phyloP scores from a whole-genome alignment of 2,329 filamentous ascomycete genomes.

The Nigrograna mackinnonii region DNA sequence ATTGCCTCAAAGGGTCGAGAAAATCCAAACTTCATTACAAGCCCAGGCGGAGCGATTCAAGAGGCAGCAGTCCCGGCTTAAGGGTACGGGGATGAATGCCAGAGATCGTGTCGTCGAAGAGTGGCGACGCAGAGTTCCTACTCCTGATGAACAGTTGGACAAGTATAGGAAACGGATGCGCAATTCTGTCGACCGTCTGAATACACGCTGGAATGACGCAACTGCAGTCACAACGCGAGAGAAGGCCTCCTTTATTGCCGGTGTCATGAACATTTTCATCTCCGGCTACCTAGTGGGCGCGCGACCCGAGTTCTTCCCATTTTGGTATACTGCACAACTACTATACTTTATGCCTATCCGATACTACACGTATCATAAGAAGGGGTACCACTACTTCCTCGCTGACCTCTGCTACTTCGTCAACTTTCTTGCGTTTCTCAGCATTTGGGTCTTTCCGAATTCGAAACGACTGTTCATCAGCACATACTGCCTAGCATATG shows the following conservation, averaged over 20 bases:
- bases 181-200: slow-evolving; percentile 83
- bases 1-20: slow-evolving; percentile 86
- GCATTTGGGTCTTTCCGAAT: slow-evolving; percentile 85
- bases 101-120: slow-evolving; percentile 89
- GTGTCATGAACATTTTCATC: slow-evolving; percentile 96
- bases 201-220: slow-evolving; percentile 84
- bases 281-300: slow-evolving; percentile 92
- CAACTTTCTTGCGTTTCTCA: slow-evolving; percentile 81
- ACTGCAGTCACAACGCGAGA: slow-evolving; percentile 86
- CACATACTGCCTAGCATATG: slow-evolving; percentile 88
- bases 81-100: slow-evolving; percentile 75
- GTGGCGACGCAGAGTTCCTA: slow-evolving; percentile 83
- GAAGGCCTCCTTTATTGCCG: slow-evolving; percentile 94
- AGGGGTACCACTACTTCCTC: slow-evolving; percentile 88
- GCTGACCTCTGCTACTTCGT: slow-evolving; percentile 98
- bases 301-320: slow-evolving; percentile 81
- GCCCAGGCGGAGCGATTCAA: slow-evolving; percentile 84
- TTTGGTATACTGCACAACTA: slow-evolving; percentile 89
- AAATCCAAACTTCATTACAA: slow-evolving; percentile 80
- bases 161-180: slow-evolving; percentile 89
- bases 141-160: slow-evolving; percentile 89
- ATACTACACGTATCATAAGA: slow-evolving; percentile 85
- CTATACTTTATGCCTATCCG: slow-evolving; percentile 97
- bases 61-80: slow-evolving; percentile 78
- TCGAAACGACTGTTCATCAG: slow-evolving; percentile 92